Conservation (phyloP, 139 green algal genomes). For the Closterium sp. region DNA sequence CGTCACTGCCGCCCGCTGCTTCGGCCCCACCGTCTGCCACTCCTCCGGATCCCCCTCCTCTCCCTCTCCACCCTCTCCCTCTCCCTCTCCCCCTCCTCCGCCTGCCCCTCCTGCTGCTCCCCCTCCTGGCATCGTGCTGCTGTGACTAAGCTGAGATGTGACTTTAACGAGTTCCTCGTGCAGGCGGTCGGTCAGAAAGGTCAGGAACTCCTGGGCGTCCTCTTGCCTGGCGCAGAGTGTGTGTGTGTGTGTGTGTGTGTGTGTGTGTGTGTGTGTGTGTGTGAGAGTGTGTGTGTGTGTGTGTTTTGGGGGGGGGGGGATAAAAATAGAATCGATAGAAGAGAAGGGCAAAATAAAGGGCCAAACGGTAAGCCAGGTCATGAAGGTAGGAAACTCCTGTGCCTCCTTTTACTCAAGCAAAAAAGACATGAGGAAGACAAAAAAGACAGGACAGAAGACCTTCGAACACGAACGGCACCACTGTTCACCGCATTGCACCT, state of each 20-base stretch:
- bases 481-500: too few relatives aligned
- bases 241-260: too few relatives aligned
- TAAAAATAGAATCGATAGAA: neutral
- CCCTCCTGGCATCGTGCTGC: neutral
- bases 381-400: slow-evolving; percentile 42
- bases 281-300: too few relatives aligned
- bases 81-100: neutral
- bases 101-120: neutral
- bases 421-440: too few relatives aligned
- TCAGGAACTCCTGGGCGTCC: slow-evolving; percentile 51
- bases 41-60: slow-evolving; percentile 33
- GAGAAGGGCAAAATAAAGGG: neutral
- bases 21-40: slow-evolving; percentile 51
- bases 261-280: too few relatives aligned
- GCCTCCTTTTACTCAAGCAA: slow-evolving; percentile 50
- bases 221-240: too few relatives aligned
- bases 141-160: too few relatives aligned
- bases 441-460: too few relatives aligned
- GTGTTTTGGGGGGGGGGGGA: neutral
- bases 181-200: slow-evolving; percentile 37
- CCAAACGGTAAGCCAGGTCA: neutral
- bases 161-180: slow-evolving; percentile 35
- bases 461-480: too few relatives aligned
- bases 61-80: slow-evolving; percentile 4
- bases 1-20: slow-evolving; percentile 39